Conservation (phyloP, 2,329 filamentous ascomycete genomes). For the Stachybotrys chlorohalonatus region DNA sequence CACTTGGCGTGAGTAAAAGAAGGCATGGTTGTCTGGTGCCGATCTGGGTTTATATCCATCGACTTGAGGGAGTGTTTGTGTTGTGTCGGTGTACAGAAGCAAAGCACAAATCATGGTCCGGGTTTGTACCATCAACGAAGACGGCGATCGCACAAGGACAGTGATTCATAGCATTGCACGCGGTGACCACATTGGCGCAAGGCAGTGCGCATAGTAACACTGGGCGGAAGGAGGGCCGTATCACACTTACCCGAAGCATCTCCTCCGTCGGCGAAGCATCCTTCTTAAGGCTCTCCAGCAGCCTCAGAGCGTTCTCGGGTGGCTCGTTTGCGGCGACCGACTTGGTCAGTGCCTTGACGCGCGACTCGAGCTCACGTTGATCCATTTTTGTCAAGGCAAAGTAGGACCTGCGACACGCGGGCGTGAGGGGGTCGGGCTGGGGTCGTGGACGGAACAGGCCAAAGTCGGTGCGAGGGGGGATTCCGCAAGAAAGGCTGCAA, state of each 20-base stretch:
- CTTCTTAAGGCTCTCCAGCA: constrained; percentile 72
- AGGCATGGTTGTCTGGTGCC: not conserved
- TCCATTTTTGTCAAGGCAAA: constrained; percentile 47
- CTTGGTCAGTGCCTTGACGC: constrained; percentile 73
- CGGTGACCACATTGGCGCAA: too few species aligned
- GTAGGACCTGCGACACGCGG: not conserved
- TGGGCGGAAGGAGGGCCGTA: not conserved
- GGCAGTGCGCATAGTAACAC: not conserved
- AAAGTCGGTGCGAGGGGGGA: not conserved
- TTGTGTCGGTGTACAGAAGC: not conserved
- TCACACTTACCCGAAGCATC: constrained; percentile 59
- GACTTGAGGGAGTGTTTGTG: not conserved
- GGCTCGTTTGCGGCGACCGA: constrained; percentile 68
- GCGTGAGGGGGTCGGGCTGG: not conserved
- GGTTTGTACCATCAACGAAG: not conserved
- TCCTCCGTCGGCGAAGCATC: constrained; percentile 82
- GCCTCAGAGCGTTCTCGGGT: constrained; percentile 57
- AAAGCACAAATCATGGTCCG: not conserved
- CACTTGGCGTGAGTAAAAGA: not conserved
- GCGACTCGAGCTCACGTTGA: constrained; percentile 68
- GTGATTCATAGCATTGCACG: not conserved
- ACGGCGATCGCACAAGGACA: not conserved
- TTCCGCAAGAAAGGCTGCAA: not conserved
- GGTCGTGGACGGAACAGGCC: not conserved
- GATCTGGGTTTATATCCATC: not conserved